Evolutionary conservation across 148 eudicot genomes (phyloP).

Genomic region (Drosera capensis): DNA sequence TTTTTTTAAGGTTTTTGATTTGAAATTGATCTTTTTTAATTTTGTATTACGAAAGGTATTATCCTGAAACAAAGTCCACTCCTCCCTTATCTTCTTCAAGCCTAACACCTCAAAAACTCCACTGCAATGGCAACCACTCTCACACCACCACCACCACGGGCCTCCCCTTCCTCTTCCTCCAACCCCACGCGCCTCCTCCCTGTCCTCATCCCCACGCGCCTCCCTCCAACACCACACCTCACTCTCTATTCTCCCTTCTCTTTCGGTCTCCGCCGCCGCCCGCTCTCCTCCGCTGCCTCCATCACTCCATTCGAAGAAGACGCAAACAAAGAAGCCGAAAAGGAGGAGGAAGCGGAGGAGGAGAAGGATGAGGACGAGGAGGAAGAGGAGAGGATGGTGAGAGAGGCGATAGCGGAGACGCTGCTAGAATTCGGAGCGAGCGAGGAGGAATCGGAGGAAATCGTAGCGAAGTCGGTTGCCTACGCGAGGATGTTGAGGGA

Average conservation of each 20-base stretch:
- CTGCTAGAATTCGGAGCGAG: constrained; percentile 31
- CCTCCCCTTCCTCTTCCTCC: not conserved
- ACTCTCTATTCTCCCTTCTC: not conserved
- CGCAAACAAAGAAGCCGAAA: not conserved
- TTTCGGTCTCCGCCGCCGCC: not conserved
- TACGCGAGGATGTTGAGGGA: constrained; percentile 50
- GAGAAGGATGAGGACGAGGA: constrained; percentile 21
- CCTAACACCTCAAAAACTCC: too few relatives aligned
- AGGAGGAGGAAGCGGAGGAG: not conserved
- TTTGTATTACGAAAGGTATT: too few relatives aligned
- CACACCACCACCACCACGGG: not conserved
- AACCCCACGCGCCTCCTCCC: too few relatives aligned
- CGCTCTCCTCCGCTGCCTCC: not conserved
- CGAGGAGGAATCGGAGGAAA: constrained; percentile 14
- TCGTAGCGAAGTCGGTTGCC: constrained; percentile 30
- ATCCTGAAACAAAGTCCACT: too few relatives aligned
- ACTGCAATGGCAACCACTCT: not conserved
- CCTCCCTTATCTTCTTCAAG: too few relatives aligned
- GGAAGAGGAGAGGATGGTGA: constrained; percentile 6
- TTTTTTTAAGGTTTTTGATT: too few relatives aligned
- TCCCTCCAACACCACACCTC: not conserved
- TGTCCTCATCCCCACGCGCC: not conserved
- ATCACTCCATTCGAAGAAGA: too few relatives aligned
- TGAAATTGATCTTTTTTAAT: too few relatives aligned
- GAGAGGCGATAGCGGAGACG: constrained; percentile 25